A percentile compares a stretch with the other conserved stretches of the same genome.
Conservation (phyloP, 805 yeast species). For the Hanseniaspora clermontiae region DNA sequence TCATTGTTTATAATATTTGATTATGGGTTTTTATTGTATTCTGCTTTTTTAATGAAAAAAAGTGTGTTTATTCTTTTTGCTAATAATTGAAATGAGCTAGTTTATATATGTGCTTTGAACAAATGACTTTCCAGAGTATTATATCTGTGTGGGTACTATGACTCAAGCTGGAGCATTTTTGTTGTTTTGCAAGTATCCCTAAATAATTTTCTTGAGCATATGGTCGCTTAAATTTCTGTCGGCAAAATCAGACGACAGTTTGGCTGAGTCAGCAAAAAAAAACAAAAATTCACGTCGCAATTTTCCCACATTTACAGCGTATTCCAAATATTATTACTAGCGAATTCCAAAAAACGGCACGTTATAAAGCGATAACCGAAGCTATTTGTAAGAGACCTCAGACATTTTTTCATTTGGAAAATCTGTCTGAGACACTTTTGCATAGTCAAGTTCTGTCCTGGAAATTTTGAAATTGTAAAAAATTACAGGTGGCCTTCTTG, state of each 20-base stretch:
- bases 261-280: neutral
- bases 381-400: neutral
- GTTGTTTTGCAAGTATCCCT: neutral
- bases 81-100: neutral
- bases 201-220: neutral
- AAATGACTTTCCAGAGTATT: neutral
- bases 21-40: neutral
- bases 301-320: neutral
- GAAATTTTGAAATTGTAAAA: neutral
- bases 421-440: conserved; percentile 1
- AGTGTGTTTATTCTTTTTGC: too few relatives aligned
- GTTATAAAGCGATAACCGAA: neutral
- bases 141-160: neutral
- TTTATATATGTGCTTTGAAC: neutral
- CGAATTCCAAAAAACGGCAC: neutral
- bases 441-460: neutral
- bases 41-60: neutral
- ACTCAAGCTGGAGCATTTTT: neutral
- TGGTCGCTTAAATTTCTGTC: neutral
- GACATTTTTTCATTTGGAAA: neutral
- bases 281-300: neutral
- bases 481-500: neutral
- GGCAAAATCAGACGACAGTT: neutral
- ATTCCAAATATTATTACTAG: too few relatives aligned
- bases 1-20: neutral